These are phyloP conservation scores for Pythium chondricola DNA, from an alignment of 352 stramenopile genomes.

Conservation along the genomic window DNA sequence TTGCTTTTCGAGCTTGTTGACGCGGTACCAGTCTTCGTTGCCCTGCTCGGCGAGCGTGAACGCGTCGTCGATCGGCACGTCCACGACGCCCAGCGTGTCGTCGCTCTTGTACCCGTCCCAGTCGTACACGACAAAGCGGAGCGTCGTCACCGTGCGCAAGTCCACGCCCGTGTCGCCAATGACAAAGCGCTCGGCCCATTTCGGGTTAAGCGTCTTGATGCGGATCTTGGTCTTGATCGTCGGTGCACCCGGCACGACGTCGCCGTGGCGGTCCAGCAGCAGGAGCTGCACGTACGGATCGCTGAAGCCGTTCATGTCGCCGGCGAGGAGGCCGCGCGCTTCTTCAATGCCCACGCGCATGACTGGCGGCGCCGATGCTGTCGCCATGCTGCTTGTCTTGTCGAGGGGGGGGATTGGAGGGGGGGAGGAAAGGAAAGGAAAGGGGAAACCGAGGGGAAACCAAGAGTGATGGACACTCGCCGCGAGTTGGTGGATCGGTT, in stretches of 20 bases:
- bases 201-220: conserved; percentile 42
- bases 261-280: conserved; percentile 44
- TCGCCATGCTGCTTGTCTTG: not conserved
- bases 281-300: conserved; percentile 61
- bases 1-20: conserved; percentile 30
- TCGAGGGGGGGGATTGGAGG: not conserved
- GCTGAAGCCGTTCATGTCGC: conserved; percentile 64
- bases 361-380: conserved; percentile 2
- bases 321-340: conserved; percentile 52
- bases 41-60: conserved; percentile 14
- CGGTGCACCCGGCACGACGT: conserved; percentile 28
- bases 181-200: conserved; percentile 43
- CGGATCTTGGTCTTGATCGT: conserved; percentile 48
- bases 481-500: not conserved
- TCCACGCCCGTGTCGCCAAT: conserved; percentile 44
- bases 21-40: conserved; percentile 37
- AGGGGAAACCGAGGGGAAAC: not conserved
- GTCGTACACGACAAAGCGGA: conserved; percentile 53
- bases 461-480: not conserved
- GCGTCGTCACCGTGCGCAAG: conserved; percentile 49
- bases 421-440: not conserved
- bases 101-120: conserved; percentile 56
- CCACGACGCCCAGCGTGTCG: conserved; percentile 59
- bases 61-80: conserved; percentile 54
- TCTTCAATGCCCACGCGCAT: conserved; percentile 38